Evolutionary conservation across 2,329 filamentous ascomycete genomes (phyloP).

Genomic region (Colletotrichum costaricense): DNA sequence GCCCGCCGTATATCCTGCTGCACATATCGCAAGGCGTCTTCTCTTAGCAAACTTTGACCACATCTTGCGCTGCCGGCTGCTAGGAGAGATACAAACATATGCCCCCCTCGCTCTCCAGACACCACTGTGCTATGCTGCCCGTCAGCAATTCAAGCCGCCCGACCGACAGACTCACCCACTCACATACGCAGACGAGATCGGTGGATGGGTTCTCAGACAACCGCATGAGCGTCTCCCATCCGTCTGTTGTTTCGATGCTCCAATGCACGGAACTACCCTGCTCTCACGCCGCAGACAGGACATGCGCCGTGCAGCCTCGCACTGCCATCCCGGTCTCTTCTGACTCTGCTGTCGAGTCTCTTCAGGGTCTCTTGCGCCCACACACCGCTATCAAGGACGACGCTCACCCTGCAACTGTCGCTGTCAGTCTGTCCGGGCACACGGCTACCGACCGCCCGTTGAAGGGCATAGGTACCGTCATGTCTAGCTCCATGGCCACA

Average conservation of each 20-base stretch:
- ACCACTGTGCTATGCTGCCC: background rate
- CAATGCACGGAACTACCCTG: constrained; percentile 21
- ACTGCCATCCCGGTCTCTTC: constrained; percentile 7
- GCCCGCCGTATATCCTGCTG: background rate
- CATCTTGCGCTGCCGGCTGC: background rate
- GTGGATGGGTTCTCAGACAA: constrained; percentile 23
- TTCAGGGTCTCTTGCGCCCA: constrained; percentile 13
- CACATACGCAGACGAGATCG: background rate
- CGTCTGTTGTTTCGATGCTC: constrained; percentile 26
- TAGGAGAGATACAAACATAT: background rate
- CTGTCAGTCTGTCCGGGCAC: constrained; percentile 22
- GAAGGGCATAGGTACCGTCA: background rate
- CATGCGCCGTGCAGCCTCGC: background rate
- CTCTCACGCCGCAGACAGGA: background rate
- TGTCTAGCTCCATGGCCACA: background rate
- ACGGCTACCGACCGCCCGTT: constrained; percentile 1
- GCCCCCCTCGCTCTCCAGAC: background rate
- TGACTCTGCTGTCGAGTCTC: constrained; percentile 1
- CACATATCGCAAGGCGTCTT: background rate
- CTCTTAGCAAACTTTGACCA: background rate
- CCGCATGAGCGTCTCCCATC: constrained; percentile 27
- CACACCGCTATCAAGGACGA: background rate
- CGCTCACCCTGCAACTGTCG: background rate
- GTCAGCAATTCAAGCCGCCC: constrained; percentile 16
- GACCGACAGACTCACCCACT: background rate